Percentiles rank a stretch among this genome's conserved stretches.
Conservation (phyloP, 441 rosid species). For the Daphne laureola region DNA sequence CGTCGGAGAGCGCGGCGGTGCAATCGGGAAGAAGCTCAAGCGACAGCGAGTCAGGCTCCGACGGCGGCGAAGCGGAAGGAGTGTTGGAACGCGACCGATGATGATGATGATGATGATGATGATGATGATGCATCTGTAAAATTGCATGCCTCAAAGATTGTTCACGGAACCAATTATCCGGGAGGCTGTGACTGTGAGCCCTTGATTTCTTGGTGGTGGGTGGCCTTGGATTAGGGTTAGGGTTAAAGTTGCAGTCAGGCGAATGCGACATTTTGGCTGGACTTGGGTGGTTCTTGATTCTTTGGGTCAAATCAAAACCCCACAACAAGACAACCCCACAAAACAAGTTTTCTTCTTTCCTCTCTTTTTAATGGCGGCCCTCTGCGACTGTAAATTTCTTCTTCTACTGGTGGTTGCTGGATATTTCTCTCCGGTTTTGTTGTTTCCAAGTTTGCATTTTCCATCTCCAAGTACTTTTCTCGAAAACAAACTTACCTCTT, state of each 20-base stretch:
- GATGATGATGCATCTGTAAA: conserved; percentile 34
- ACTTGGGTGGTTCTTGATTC: not conserved
- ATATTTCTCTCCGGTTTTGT: no score
- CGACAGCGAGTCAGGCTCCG: conserved; percentile 15
- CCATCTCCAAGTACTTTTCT: no score
- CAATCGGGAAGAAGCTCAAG: conserved; percentile 24
- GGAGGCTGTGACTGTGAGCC: conserved; percentile 22
- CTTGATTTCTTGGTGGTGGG: not conserved
- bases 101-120: conserved; percentile 11
- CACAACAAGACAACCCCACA: no score
- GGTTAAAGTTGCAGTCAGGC: conserved; percentile 15
- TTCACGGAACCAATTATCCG: conserved; percentile 23
- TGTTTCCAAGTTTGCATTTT: no score
- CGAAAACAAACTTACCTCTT: no score
- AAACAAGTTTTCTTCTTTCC: no score
- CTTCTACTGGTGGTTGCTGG: no score
- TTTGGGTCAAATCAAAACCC: no score
- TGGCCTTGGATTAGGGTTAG: conserved; percentile 9
- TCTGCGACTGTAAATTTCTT: no score
- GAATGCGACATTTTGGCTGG: conserved; percentile 20
- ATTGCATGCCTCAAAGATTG: conserved; percentile 28
- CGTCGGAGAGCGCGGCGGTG: conserved; percentile 45
- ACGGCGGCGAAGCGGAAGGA: conserved; percentile 17
- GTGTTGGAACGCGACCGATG: conserved; percentile 10
- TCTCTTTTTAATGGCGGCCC: no score